Conservation (phyloP, 164 flowering plant species). For the Pachysandra terminalis region DNA sequence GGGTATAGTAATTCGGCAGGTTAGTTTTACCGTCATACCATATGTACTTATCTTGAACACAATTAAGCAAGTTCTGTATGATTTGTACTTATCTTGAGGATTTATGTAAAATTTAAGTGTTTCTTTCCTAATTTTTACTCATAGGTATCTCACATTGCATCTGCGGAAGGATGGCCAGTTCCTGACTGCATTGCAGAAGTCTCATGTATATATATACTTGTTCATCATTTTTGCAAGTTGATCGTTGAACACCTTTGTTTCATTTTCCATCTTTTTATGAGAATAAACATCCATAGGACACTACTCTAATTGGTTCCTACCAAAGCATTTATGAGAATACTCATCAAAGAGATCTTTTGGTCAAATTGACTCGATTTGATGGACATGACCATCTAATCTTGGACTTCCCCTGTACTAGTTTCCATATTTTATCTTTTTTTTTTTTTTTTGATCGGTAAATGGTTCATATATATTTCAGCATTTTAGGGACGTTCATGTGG, state of each 20-base stretch:
- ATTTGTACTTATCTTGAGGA: neutral
- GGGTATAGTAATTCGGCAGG: conserved; percentile 73
- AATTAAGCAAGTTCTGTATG: neutral
- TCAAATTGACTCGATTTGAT: neutral
- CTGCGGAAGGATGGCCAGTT: conserved; percentile 60
- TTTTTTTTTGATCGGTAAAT: too few relatives aligned
- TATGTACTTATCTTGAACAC: neutral
- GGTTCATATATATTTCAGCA: too few relatives aligned
- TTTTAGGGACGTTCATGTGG: too few relatives aligned
- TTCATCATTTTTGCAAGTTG: neutral
- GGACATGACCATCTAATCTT: neutral
- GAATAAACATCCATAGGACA: neutral
- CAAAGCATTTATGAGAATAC: too few relatives aligned
- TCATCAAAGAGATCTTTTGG: neutral
- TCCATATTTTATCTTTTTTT: neutral
- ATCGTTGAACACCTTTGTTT: neutral
- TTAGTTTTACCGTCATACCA: conserved; percentile 10
- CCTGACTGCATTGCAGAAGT: conserved; percentile 57
- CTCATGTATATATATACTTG: conserved; percentile 46
- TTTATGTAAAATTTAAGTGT: neutral
- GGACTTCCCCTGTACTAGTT: neutral
- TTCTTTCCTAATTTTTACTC: conserved; percentile 9
- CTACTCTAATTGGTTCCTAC: too few relatives aligned
- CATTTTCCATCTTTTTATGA: neutral
- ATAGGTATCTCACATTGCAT: conserved; percentile 75